Evolutionary conservation across 1,284 basidiomycete species (phyloP), one percentile per base, ranked within the genome.

Genomic region (Leccinum griseonigrum): DNA sequence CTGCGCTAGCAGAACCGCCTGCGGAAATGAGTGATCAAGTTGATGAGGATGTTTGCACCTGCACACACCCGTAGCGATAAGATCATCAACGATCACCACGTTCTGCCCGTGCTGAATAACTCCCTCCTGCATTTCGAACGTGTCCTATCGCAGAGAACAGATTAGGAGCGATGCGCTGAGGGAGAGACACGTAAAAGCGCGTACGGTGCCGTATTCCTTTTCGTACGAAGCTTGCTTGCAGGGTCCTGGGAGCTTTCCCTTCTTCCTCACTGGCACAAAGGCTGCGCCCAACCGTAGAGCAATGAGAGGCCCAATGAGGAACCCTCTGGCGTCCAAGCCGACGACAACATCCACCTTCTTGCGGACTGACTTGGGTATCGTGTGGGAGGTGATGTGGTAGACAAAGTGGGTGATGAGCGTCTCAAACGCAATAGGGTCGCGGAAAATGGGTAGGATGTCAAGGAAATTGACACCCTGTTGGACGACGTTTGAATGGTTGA

Each of bases 261-360:
- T 81, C 79, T 99, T 99, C 65, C 97, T 85, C 26, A 99, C 95
- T 22, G 97, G 96, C 1, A 98, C 95, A 70, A 99, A 99, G 10
- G 94, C 94, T 2, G 95, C 95, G 28, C 94, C 94, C 40, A 99
- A 81, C 60, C 97, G 83, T 71, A 95, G 79, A 10, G 97, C 97
- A 69, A 99, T 86, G 67, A 94, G 85, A 4, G 97, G 97, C 1
- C 96, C 97, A 16, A 99, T 79, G 57, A 99, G 84, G 82, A 99
- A 99, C 8, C 97, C 97, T 62, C 97, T 85, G 18, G 97, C 97
- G 76, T 99, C 97, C 51, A 99, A 84, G 40, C 95, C 97, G 60
- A 99, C 95, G 64, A 99, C 85, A 57, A 94, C 92, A 77, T 99
- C 97, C 66, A 99, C 89, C 77, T 91, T 94, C 69, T 85, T 85